Conservation (phyloP, 2,329 filamentous ascomycete genomes). For the Botrytis galanthina region DNA sequence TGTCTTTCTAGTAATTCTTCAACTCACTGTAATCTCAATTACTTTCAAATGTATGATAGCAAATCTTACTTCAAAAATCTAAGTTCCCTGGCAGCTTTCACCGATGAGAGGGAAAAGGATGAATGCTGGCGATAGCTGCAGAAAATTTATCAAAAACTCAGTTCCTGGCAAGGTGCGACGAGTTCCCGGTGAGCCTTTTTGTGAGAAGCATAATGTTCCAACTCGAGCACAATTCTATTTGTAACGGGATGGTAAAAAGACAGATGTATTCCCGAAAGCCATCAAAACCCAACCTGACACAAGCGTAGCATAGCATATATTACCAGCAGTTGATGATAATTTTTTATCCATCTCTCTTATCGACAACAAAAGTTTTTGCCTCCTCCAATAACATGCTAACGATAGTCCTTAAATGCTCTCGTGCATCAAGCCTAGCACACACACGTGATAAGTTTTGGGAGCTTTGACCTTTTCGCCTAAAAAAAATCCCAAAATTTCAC, state of each 20-base stretch:
- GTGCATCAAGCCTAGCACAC: background rate
- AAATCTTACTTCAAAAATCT: too few species aligned
- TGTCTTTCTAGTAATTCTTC: background rate
- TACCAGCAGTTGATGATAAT: background rate
- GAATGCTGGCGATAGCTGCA: background rate
- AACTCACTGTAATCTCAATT: too few species aligned
- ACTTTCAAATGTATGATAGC: background rate
- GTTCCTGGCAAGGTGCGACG: background rate
- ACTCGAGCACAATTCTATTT: background rate
- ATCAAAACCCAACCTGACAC: background rate
- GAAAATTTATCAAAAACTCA: background rate
- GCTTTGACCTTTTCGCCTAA: constrained; percentile 18
- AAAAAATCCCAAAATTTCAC: constrained; percentile 18
- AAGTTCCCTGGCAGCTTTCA: too few species aligned
- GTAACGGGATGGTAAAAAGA: background rate
- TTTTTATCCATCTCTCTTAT: background rate
- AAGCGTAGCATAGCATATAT: background rate
- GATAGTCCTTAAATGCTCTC: background rate
- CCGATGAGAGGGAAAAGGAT: background rate
- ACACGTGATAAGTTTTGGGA: constrained; percentile 6
- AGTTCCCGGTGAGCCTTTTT: background rate
- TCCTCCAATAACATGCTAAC: background rate
- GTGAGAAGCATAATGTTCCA: background rate
- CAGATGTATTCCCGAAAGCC: background rate
- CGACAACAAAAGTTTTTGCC: background rate